Base-by-base conservation (phyloP, 257 asterid species). In the Solanum verrucosum region DNA sequence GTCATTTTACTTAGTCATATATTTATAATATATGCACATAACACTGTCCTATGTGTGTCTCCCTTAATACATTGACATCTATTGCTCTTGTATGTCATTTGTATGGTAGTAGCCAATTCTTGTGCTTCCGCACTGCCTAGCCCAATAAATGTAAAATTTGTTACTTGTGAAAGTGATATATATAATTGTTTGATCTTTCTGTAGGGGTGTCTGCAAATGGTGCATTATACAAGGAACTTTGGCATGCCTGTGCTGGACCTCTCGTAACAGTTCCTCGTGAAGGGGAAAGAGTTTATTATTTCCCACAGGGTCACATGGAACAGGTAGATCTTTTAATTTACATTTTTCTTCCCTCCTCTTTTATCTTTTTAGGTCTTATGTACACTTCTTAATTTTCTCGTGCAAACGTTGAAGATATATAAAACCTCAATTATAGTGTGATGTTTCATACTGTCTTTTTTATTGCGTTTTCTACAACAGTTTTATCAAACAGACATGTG, bases 201-300 rank as follows among this genome's bases (percentile, higher is more conserved):
- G 67, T 91, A 97, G 99, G 95, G 79, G 79, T 89, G 14, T 21
- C 33, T 44, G 60, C 91, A 60, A 91, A 88, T 93, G 96, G 93
- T 87, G 98, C 97, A 74, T 87, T 97, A 89, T 96, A 91, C 89
- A 93, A 93, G 92, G 98, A 96, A 91, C 97, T 97, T 15, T 97
- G 99, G 99, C 95, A 94, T 92, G 98, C 98, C 78, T 97, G 99
- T 92, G 99, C 99, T 49, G 99, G 99, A 33, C 98, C 99, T 81
- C 98, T 97, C 81, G 98, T 97, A 73, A 90, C 92, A 14, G 93
- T 97, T 89, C 99, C 99, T 71, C 94, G 96, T 89, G 95, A 96
- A 90, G 95, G 96, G 21, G 99, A 95, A 89, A 93, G 96, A 63
- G 98, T 95, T 87, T 97, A 96, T 89, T 97, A 97, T 92, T 97